Evolutionary conservation across 2,329 filamentous ascomycete species (phyloP).

Genomic region (Sporothrix pallida): DNA sequence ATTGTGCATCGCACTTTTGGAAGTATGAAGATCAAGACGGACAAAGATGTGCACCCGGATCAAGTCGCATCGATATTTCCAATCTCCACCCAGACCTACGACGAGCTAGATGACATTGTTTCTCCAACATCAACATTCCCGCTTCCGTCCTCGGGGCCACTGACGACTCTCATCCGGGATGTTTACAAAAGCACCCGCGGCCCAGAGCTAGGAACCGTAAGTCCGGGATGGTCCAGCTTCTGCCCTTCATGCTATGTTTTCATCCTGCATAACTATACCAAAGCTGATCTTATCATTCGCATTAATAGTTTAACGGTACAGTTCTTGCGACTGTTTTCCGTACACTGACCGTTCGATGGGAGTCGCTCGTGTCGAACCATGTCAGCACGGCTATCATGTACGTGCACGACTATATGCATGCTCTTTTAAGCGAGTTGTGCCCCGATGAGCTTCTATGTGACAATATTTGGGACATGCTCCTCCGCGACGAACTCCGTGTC

Average conservation of each 20-base stretch:
- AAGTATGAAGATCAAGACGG: neutral
- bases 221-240: constrained; percentile 7
- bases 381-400: constrained; percentile 55
- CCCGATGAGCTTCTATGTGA: constrained; percentile 51
- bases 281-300: neutral
- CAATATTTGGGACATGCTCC: constrained; percentile 51
- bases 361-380: constrained; percentile 53
- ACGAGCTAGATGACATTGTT: constrained; percentile 43
- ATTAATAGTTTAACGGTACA: constrained; percentile 46
- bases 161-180: constrained; percentile 46
- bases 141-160: neutral
- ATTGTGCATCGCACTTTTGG: neutral
- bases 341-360: constrained; percentile 62
- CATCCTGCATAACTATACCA: neutral
- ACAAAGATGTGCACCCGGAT: neutral
- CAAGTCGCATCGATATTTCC: neutral
- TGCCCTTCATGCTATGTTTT: constrained; percentile 39
- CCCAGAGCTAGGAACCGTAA: constrained; percentile 61
- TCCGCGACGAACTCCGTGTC: constrained; percentile 53
- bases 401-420: constrained; percentile 59
- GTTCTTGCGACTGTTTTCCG: constrained; percentile 56
- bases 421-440: constrained; percentile 52
- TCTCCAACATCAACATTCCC: constrained; percentile 39
- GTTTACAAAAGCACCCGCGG: constrained; percentile 55
- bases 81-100: constrained; percentile 20